Evolutionary conservation across 2,329 filamentous ascomycete genomes (phyloP).

Genomic region (Diaporthe sp.): DNA sequence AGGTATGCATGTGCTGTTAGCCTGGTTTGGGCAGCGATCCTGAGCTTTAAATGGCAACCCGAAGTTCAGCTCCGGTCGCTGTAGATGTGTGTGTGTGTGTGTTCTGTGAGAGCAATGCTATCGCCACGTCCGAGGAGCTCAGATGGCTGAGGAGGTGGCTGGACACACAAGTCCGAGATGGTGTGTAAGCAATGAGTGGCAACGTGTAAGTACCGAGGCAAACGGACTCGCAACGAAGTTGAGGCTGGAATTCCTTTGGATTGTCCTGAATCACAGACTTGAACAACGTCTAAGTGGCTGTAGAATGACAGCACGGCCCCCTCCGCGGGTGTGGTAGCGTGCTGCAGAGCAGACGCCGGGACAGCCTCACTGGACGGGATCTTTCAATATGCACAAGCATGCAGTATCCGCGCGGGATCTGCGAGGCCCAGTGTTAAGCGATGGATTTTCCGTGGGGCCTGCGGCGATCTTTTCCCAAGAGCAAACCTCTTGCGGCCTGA

Average conservation of each 20-base stretch:
- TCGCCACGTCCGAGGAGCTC: background rate
- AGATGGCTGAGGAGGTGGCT: background rate
- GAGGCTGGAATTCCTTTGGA: no score
- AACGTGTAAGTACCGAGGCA: no score
- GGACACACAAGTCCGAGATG: background rate
- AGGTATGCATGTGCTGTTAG: background rate
- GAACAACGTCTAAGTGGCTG: background rate
- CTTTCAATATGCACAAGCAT: background rate
- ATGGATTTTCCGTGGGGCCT: background rate
- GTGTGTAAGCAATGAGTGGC: background rate
- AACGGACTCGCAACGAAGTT: background rate
- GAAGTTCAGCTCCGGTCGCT: background rate
- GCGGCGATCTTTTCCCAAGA: conserved; percentile 1
- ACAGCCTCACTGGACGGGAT: conserved; percentile 18
- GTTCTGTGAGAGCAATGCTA: background rate
- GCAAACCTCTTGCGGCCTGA: background rate
- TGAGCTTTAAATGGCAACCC: background rate
- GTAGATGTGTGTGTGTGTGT: background rate
- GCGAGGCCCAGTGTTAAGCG: background rate
- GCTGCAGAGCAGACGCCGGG: background rate
- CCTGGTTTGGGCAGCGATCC: background rate
- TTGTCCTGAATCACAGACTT: background rate
- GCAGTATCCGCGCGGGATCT: background rate
- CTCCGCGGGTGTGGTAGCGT: background rate
- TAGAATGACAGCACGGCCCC: background rate